phyloP scores from a whole-genome alignment of 2,329 filamentous ascomycete genomes.

The Colletotrichum orchidophilum region DNA sequence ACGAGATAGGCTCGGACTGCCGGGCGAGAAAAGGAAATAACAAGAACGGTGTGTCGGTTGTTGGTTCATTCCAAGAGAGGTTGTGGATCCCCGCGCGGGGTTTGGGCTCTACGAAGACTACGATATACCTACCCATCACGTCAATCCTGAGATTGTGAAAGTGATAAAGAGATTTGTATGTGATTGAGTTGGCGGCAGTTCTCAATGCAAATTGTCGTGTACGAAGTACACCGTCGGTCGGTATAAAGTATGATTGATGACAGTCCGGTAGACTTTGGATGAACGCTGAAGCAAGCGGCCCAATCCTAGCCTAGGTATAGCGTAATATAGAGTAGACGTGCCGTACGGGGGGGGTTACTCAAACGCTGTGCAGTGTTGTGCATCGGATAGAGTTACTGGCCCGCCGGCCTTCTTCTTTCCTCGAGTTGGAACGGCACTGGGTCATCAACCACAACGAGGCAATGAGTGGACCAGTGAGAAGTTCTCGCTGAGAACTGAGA shows the following conservation, averaged over 20 bases:
- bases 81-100: slow-evolving; percentile 34
- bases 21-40: slow-evolving; percentile 28
- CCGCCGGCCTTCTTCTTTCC: not conserved
- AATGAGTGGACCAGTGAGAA: not conserved
- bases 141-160: slow-evolving; percentile 9
- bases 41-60: slow-evolving; percentile 21
- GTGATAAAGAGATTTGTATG: not conserved
- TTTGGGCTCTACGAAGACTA: slow-evolving; percentile 21
- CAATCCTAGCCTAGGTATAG: not conserved
- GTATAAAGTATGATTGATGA: not conserved
- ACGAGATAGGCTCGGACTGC: slow-evolving; percentile 30
- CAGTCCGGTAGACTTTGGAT: slow-evolving; percentile 3
- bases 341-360: too few relatives aligned
- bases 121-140: slow-evolving; percentile 1
- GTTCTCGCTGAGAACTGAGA: too few relatives aligned
- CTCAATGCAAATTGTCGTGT: not conserved
- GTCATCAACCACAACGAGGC: not conserved
- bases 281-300: not conserved
- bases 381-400: not conserved
- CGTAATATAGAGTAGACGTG: too few relatives aligned
- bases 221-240: not conserved
- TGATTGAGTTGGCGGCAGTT: not conserved
- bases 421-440: not conserved
- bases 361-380: not conserved
- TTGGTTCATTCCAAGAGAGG: slow-evolving; percentile 30